Conservation (phyloP, 2,329 filamentous ascomycete species). For the Cladosporium sp. region DNA sequence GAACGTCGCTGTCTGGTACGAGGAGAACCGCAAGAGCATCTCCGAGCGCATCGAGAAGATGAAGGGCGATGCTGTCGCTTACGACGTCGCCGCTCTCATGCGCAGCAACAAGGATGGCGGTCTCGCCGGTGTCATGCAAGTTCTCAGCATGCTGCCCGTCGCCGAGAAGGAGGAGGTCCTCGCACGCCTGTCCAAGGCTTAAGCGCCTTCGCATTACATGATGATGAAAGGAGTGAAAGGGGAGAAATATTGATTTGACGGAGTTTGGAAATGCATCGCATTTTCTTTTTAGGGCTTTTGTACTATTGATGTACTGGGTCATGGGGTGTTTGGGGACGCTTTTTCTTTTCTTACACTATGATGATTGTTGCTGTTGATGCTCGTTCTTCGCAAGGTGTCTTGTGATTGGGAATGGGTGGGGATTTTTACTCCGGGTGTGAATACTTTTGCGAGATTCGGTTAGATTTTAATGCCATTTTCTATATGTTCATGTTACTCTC, state of each 20-base stretch:
- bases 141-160: constrained; percentile 83
- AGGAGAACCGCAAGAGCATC: constrained; percentile 84
- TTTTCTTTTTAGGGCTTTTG: neutral
- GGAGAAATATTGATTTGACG: neutral
- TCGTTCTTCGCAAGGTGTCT: constrained; percentile 16
- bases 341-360: neutral
- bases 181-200: constrained; percentile 52
- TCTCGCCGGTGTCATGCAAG: constrained; percentile 82
- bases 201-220: constrained; percentile 20
- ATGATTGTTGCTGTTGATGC: constrained; percentile 1
- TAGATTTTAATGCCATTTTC: constrained; percentile 5
- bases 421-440: neutral
- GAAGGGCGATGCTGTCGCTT: constrained; percentile 72
- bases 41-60: constrained; percentile 81
- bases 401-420: constrained; percentile 6
- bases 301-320: neutral
- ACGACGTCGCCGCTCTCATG: constrained; percentile 69
- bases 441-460: neutral
- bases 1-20: constrained; percentile 90
- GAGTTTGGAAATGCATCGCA: neutral
- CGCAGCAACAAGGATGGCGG: constrained; percentile 67
- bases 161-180: constrained; percentile 85
- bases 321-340: neutral
- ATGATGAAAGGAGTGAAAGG: neutral
- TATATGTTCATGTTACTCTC: neutral